These are phyloP conservation scores for Aethionema arabicum DNA, from an alignment of 345 rosid species.

Conservation along the genomic window DNA sequence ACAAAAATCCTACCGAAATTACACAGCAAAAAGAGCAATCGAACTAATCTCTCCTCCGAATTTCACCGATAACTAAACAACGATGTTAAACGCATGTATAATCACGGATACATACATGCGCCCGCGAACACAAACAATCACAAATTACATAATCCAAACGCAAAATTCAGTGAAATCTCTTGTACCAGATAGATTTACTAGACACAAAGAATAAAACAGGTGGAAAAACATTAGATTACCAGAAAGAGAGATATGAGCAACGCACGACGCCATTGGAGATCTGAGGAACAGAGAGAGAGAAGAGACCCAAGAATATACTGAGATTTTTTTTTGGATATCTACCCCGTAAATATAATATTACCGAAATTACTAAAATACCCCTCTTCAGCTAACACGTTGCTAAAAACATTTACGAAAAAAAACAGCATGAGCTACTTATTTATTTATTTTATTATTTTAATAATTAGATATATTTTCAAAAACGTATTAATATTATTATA, in stretches of 20 bases:
- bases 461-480: too few species aligned
- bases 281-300: conserved; percentile 11
- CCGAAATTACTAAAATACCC: conserved; percentile 9
- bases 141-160: too few species aligned
- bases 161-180: too few species aligned
- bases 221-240: conserved; percentile 21
- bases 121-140: neutral
- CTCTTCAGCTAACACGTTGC: too few species aligned
- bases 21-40: neutral
- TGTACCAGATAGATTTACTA: too few species aligned
- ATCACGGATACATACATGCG: conserved; percentile 1
- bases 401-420: too few species aligned
- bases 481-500: conserved; percentile 1
- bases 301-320: conserved; percentile 4
- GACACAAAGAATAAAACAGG: neutral
- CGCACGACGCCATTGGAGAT: conserved; percentile 40
- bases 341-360: neutral
- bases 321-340: conserved; percentile 12
- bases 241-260: conserved; percentile 33
- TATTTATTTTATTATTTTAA: too few species aligned
- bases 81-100: neutral
- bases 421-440: too few species aligned
- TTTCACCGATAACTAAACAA: conserved; percentile 1
- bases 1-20: neutral
- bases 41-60: neutral